Base-by-base conservation (phyloP, 2,329 filamentous ascomycete genomes). In the Neoascochyta sp. region DNA sequence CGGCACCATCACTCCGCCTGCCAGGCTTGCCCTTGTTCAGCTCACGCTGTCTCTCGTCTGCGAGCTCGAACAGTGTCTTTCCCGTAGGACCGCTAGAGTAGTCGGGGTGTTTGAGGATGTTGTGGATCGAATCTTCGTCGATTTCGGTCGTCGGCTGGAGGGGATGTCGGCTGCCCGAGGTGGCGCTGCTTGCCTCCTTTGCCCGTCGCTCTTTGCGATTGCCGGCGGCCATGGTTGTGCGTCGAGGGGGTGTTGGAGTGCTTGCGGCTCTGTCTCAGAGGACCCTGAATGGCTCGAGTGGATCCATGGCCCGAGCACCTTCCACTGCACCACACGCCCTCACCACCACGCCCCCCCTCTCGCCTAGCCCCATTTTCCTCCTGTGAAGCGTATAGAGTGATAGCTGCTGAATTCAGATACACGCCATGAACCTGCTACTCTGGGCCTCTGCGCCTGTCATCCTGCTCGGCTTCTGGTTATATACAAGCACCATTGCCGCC, bases 41-140 rank as follows among this genome's bases (percentile, higher is more conserved):
- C 18, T 68, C 57, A 13, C 51, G 50, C 38, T 68, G 67, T 28
- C 75, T 73, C 43, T 86, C 74, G 30, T 81, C 71, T 36, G 85
- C 85, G 16, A 89, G 57, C 34, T 89, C 71, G 36, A 88, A 70
- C n/a, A 92, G 70, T 0, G 85, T 90, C 59, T 81, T 74, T 23
- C 78, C 71, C 48, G 68, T 68, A 6, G 71, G 80, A 4, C 56
- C 57, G n/a, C n/a, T n/a, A 28, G 76, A 78, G 37, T 80, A 76
- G 62, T 87, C 80, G 17, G 84, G 83, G n/a, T 84, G 78, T 29
- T 68, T 65, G 36, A 88, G 71, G 45, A 78, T 77, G 57, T 85
- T 73, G 36, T 73, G 63, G 23, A 71, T 46, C 69, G 65, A 70
- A 47, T 71, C 69, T 27, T 55, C 41, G 38, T 61, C 48, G 27